Evolutionary conservation across 768 basidiomycete genomes (phyloP).

Genomic region (Pisolithus microcarpus): DNA sequence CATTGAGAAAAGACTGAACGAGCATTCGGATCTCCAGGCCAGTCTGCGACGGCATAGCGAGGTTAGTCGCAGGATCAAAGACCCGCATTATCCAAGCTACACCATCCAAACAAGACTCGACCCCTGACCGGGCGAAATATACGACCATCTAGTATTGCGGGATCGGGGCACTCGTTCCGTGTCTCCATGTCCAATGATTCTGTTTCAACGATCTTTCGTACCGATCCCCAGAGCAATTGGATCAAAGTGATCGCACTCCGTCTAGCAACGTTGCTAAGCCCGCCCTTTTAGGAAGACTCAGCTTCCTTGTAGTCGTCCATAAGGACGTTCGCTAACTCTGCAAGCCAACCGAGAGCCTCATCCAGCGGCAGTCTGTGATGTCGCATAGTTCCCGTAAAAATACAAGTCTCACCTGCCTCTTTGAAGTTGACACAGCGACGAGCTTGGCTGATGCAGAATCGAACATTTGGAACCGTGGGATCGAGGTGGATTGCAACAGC

Average conservation of each 20-base stretch:
- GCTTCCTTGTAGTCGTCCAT: constrained; percentile 46
- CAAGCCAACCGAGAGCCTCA: constrained; percentile 56
- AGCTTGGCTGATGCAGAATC: constrained; percentile 55
- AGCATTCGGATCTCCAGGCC: constrained; percentile 51
- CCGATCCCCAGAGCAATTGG: constrained; percentile 47
- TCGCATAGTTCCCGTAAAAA: constrained; percentile 54
- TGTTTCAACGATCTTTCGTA: constrained; percentile 45
- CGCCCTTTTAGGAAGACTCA: constrained; percentile 15
- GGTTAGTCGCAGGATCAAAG: constrained; percentile 39
- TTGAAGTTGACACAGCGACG: constrained; percentile 61
- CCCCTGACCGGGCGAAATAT: neutral
- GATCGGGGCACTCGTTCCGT: constrained; percentile 52
- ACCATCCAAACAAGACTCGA: constrained; percentile 4
- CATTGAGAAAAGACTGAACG: constrained; percentile 55
- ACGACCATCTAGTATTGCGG: constrained; percentile 50
- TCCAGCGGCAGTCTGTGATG: constrained; percentile 44
- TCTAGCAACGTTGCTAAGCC: constrained; percentile 5
- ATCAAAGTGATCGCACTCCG: constrained; percentile 33
- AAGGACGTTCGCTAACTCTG: constrained; percentile 49
- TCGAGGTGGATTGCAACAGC: constrained; percentile 66
- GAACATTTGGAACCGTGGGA: constrained; percentile 38
- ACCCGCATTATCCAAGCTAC: constrained; percentile 55
- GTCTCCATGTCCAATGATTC: constrained; percentile 30
- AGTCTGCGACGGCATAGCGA: constrained; percentile 34
- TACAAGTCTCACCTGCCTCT: constrained; percentile 59